These are phyloP conservation scores for Musa troglodytarum DNA, from an alignment of 176 grass and related monocot genomes.

Conservation along the genomic window DNA sequence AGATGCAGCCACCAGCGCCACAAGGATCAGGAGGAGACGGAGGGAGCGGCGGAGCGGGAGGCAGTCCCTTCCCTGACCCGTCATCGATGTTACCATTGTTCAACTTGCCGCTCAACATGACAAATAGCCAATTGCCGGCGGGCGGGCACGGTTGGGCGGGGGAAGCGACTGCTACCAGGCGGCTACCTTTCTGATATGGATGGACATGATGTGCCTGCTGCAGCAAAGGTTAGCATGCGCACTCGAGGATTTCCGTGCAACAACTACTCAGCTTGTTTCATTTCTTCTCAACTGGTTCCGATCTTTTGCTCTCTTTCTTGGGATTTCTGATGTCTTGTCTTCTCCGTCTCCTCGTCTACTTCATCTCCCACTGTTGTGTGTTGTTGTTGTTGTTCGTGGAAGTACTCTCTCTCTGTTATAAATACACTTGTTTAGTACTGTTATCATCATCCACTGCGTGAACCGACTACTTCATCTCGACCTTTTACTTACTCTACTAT, in stretches of 20 bases:
- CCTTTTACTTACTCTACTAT: too few species aligned
- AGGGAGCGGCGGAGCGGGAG: background rate
- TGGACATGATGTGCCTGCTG: background rate
- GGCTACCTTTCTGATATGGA: background rate
- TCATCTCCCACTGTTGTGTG: background rate
- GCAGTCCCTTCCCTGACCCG: background rate
- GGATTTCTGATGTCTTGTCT: background rate
- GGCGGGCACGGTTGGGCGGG: slow-evolving; percentile 11
- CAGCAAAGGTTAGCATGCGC: background rate
- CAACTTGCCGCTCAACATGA: slow-evolving; percentile 3
- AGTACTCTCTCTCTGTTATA: background rate
- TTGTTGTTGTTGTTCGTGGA: background rate
- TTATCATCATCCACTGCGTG: background rate
- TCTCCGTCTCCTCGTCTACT: background rate
- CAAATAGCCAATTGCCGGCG: background rate
- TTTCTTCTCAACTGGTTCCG: background rate
- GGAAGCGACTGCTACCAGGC: background rate
- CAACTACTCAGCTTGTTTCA: background rate
- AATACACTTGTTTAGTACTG: background rate
- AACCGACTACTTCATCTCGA: background rate
- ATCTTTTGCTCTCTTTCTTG: background rate
- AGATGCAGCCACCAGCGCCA: slow-evolving; percentile 5
- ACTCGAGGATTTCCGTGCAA: background rate
- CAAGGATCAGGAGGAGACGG: background rate
- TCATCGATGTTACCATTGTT: slow-evolving; percentile 5